Base-by-base conservation (phyloP, 768 basidiomycete species). In the Tulasnella sp. region DNA sequence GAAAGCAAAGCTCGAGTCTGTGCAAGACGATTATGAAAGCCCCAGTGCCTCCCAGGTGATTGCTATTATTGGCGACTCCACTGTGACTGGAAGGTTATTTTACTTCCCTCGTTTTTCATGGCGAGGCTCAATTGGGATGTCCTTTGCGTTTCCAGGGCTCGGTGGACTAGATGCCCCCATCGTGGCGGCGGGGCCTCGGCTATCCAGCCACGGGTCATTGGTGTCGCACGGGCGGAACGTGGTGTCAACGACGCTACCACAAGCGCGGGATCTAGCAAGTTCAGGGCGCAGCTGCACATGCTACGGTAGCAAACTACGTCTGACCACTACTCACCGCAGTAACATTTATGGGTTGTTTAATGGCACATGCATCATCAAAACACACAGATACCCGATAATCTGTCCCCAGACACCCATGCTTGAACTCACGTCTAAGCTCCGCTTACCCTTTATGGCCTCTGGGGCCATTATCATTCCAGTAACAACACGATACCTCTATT, bases 371-470 rank as follows among this genome's bases (percentile, higher is more conserved):
- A n/a, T n/a, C n/a, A n/a, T 24, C 48, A 26, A 21, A 13, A 19
- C 21, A 19, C 45, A 26, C 10, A 26, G 49, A 15, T 50, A n/a
- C n/a, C n/a, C n/a, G n/a, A n/a, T n/a, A n/a, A n/a, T n/a, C n/a
- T n/a, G n/a, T n/a, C n/a, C n/a, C n/a, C 62, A 95, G 90, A 82
- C 93, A 4, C 92, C 92, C 0, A 69, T 91, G 0, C 78, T 95
- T 32, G 73, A 78, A 10, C 67, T 75, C 24, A 78, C 83, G 0
- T 92, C 89, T 0, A 58, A 68, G 0, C 76, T 79, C 0, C 91
- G 92, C 0, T 75, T 95, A 38, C 79, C 89, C 26, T 80, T 94
- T 44, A 68, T 96, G 34, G 89, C 89, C 7, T 86, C 84, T 26
- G 73, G 85, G 2, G 93, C 85, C 2, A 81, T 88, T 2, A 74